A percentile compares a stretch with the other conserved stretches of the same genome.
These are phyloP conservation scores for Begonia fuchsioides DNA, from an alignment of 306 rosid species.

Conservation along the genomic window DNA sequence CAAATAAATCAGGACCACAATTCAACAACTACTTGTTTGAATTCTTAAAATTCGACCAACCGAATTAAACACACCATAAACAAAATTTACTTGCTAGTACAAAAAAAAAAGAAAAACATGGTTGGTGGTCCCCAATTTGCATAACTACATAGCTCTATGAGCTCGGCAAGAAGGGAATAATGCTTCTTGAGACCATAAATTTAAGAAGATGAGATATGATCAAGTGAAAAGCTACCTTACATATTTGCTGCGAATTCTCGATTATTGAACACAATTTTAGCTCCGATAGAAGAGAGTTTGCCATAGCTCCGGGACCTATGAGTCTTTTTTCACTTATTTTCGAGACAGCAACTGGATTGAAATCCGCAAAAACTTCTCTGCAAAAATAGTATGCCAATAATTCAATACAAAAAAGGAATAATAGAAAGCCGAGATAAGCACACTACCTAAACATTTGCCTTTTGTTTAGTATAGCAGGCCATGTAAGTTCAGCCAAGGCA, in stretches of 20 bases:
- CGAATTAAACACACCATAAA: slow-evolving; percentile 17
- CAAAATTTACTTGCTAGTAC: slow-evolving; percentile 15
- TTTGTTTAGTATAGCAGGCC: slow-evolving; percentile 76
- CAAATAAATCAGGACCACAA: slow-evolving; percentile 31
- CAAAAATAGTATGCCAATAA: slow-evolving; percentile 22
- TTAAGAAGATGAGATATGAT: not conserved
- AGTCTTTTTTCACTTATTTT: slow-evolving; percentile 59
- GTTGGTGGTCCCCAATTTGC: slow-evolving; percentile 10
- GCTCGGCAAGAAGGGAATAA: not conserved
- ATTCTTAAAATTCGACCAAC: slow-evolving; percentile 25
- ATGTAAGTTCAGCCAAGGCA: slow-evolving; percentile 62
- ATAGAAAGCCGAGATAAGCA: slow-evolving; percentile 1
- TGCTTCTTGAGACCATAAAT: not conserved
- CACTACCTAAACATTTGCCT: slow-evolving; percentile 61
- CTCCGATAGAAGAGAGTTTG: slow-evolving; percentile 54
- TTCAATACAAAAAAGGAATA: slow-evolving; percentile 1
- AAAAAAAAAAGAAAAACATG: slow-evolving; percentile 2
- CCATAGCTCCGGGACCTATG: slow-evolving; percentile 39
- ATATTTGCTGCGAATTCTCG: slow-evolving; percentile 54
- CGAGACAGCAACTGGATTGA: slow-evolving; percentile 50
- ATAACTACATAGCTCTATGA: not conserved
- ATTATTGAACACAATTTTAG: slow-evolving; percentile 46
- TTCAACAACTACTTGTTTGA: slow-evolving; percentile 27
- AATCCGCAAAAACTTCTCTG: slow-evolving; percentile 70
- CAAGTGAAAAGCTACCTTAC: slow-evolving; percentile 40